Evolutionary conservation across 2,329 filamentous ascomycete genomes (phyloP), one percentile per base, ranked within the genome.

Genomic region (Neofusicoccum laricinum): DNA sequence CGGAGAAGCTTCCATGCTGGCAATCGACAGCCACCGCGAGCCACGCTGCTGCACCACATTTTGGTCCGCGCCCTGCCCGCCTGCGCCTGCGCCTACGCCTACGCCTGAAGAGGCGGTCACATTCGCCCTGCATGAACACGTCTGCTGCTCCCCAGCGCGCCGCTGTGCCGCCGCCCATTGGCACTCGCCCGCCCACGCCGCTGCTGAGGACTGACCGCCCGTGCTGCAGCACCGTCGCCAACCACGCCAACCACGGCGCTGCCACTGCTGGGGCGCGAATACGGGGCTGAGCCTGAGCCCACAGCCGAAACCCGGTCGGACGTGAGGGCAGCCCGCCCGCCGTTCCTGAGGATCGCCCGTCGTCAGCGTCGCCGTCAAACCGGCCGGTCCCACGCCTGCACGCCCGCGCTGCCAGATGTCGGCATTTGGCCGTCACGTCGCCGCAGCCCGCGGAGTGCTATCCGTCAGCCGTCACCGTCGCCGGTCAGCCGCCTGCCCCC

Each of bases 71-170:
- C 55, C 38, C 53, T 43, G 19, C 17, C 53, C 25, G 25, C 25
- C 15, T 30, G 1, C 25, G 48, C 48, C 53, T 25, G 55, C n/a
- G n/a, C n/a, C n/a, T n/a, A n/a, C n/a, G n/a, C n/a, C 15, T 30
- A 2, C 25, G 48, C 48, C 53, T 25, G 55, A 59, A 59, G 55
- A 59, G 41, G 55, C 55, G 55, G 55, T 59, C 55, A 59, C 55
- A 46, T 59, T 59, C 40, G 55, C 40, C 55, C 55, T 59, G 55
- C 55, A 59, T 59, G 55, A 59, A 59, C 55, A 59, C 55, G 55
- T 59, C 55, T 55, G 51, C 51, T 38, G 34, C n/a, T n/a, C n/a
- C n/a, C n/a, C n/a, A n/a, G n/a, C n/a, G n/a, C n/a, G n/a, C n/a
- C n/a, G n/a, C n/a, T n/a, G n/a, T n/a, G n/a, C n/a, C n/a, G n/a